A percentile compares a stretch with the other conserved stretches of the same genome.
Conservation (phyloP, 2,329 filamentous ascomycete species). For the Lecanicillium sp. region DNA sequence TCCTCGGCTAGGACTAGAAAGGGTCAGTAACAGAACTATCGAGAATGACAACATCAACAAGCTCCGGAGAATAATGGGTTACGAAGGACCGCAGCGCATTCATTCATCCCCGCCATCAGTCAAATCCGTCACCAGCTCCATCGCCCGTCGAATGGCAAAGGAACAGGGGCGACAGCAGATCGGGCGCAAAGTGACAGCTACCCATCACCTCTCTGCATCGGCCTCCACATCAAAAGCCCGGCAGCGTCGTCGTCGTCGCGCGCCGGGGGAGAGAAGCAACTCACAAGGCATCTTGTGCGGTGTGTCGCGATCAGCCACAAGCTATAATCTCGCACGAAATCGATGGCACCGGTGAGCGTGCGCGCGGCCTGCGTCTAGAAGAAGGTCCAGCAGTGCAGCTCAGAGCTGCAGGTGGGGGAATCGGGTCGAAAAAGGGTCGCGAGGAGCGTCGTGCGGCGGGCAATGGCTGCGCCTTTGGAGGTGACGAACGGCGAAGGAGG, state of each 20-base stretch:
- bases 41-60: neutral
- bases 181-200: too few relatives aligned
- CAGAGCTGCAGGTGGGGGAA: neutral
- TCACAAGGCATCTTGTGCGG: slow-evolving; percentile 13
- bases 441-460: slow-evolving; percentile 2
- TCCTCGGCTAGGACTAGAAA: slow-evolving; percentile 32
- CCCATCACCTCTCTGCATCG: neutral
- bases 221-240: neutral
- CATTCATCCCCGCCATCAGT: neutral
- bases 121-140: neutral
- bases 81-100: neutral
- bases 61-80: neutral
- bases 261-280: neutral
- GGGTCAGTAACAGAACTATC: neutral
- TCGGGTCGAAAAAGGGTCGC: neutral
- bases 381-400: neutral
- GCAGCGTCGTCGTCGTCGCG: neutral
- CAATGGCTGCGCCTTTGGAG: neutral
- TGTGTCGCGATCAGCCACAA: slow-evolving; percentile 1
- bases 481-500: neutral
- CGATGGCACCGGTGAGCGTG: neutral
- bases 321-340: neutral
- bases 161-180: neutral
- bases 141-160: neutral
- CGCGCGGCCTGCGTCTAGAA: neutral